A percentile compares a stretch with the other conserved stretches of the same genome.
These are phyloP conservation scores for Quercus tomentella DNA, from an alignment of 331 rosid genomes.

Conservation along the genomic window DNA sequence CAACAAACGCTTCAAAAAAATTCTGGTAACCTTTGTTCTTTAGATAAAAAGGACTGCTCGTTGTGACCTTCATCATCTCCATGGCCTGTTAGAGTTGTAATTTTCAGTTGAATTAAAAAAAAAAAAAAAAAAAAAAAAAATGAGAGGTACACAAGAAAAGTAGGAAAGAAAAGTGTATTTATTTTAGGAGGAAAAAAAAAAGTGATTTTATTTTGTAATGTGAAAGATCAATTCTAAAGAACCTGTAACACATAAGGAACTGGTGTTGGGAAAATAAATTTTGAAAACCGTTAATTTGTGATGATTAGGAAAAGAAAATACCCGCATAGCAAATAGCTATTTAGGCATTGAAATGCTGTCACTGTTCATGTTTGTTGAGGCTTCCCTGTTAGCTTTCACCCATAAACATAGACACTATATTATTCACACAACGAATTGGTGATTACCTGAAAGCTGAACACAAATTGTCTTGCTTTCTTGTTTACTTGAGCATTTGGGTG, in stretches of 20 bases:
- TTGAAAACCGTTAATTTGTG: background rate
- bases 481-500: slow-evolving; percentile 71
- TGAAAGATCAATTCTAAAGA: slow-evolving; percentile 5
- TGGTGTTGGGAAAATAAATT: background rate
- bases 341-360: background rate
- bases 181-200: background rate
- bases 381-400: slow-evolving; percentile 6
- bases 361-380: background rate
- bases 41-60: slow-evolving; percentile 38
- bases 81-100: slow-evolving; percentile 66
- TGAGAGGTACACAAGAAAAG: background rate
- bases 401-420: background rate
- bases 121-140: background rate
- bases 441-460: slow-evolving; percentile 79
- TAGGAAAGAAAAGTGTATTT: background rate
- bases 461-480: slow-evolving; percentile 82
- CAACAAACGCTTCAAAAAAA: slow-evolving; percentile 76
- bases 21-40: slow-evolving; percentile 61
- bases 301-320: background rate
- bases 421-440: background rate
- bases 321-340: background rate
- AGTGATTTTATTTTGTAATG: background rate
- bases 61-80: slow-evolving; percentile 77
- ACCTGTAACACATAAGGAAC: background rate
- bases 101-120: background rate